phyloP scores from a whole-genome alignment of 345 rosid genomes.

The Lumnitzera littorea region DNA sequence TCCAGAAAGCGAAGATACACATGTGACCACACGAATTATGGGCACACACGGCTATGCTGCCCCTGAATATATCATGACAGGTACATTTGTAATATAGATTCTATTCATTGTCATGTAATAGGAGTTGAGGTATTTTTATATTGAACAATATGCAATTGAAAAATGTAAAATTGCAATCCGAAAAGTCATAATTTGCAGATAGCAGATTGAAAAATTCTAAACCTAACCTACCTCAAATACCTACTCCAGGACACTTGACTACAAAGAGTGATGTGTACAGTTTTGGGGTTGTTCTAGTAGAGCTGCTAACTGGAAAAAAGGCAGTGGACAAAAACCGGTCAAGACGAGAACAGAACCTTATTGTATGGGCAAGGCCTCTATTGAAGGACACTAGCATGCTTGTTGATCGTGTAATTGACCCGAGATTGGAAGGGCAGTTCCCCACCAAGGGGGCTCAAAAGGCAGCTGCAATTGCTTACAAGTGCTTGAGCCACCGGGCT shows the following conservation, averaged over 20 bases:
- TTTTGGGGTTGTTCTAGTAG: conserved; percentile 26
- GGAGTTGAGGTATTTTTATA: too few species aligned
- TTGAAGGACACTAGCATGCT: conserved; percentile 22
- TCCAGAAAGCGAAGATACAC: conserved; percentile 33
- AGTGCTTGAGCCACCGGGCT: conserved; percentile 25
- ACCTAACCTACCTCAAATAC: too few species aligned
- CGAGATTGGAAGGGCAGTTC: conserved; percentile 23
- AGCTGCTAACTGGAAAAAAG: conserved; percentile 20
- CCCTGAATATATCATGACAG: conserved; percentile 36
- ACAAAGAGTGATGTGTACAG: conserved; percentile 30
- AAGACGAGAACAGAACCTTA: conserved; percentile 18
- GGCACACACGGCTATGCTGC: conserved; percentile 37
- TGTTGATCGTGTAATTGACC: conserved; percentile 17
- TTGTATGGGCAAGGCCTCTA: conserved; percentile 19
- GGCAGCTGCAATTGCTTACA: conserved; percentile 23
- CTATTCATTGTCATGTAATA: too few species aligned
- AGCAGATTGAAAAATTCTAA: too few species aligned
- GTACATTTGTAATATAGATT: conserved; percentile 4
- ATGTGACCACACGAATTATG: conserved; percentile 27
- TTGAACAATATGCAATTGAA: too few species aligned
- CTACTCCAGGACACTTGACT: conserved; percentile 25
- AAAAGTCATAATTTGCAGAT: not conserved
- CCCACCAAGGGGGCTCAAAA: conserved; percentile 21
- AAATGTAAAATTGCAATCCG: not conserved
- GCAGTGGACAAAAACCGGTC: conserved; percentile 19